Evolutionary conservation across 306 rosid species (phyloP).

Genomic region (Cucurbita argyrosperma): DNA sequence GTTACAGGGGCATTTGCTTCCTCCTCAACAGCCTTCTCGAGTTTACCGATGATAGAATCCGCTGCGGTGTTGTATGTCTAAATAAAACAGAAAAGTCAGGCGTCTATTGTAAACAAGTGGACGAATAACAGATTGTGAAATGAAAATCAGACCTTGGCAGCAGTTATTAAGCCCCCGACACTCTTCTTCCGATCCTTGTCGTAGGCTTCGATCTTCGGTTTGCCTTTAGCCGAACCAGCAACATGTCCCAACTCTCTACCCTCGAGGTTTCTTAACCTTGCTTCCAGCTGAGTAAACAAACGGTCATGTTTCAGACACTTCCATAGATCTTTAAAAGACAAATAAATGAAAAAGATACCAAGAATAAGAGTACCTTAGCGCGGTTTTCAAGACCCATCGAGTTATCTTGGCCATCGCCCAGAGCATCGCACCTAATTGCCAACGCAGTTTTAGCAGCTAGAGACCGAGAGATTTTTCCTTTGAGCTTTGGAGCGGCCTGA

Average conservation of each 20-base stretch:
- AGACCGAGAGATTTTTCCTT: conserved; percentile 83
- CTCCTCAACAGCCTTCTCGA: conserved; percentile 6
- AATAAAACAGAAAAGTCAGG: conserved; percentile 7
- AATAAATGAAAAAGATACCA: not conserved
- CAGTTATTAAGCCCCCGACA: conserved; percentile 53
- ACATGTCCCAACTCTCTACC: conserved; percentile 69
- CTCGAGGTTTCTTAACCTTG: conserved; percentile 70
- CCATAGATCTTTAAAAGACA: not conserved
- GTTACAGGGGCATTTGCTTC: conserved; percentile 16
- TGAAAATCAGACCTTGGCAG: conserved; percentile 51
- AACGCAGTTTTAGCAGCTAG: conserved; percentile 79
- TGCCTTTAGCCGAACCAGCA: conserved; percentile 88
- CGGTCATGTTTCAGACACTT: not conserved
- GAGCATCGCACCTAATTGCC: conserved; percentile 79
- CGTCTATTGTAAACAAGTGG: not conserved
- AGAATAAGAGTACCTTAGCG: conserved; percentile 38
- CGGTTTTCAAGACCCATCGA: conserved; percentile 74
- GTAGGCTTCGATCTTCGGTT: conserved; percentile 73
- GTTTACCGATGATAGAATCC: conserved; percentile 46
- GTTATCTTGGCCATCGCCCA: conserved; percentile 68
- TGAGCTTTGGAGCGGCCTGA: conserved; percentile 76
- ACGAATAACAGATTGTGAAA: not conserved
- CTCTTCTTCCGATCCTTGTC: conserved; percentile 89
- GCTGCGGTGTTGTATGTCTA: conserved; percentile 80
- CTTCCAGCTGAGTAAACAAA: conserved; percentile 44